Evolutionary conservation across 164 flowering plant genomes (phyloP).

Genomic region (Umbilicus rupestris): DNA sequence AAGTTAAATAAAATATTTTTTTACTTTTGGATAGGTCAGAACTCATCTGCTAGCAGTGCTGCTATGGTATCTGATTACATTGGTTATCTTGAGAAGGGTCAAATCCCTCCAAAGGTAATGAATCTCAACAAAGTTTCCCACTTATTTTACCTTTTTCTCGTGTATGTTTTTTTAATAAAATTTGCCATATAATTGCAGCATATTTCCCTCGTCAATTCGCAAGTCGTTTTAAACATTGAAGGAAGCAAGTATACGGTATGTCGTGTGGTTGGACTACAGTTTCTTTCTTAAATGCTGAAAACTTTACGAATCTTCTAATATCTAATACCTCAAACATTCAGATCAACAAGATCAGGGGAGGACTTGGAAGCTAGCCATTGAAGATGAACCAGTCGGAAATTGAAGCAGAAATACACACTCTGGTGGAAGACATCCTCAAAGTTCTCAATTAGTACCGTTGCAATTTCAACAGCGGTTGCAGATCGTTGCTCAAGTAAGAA

Average conservation of each 20-base stretch:
- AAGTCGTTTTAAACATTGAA: slow-evolving; percentile 90
- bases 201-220: slow-evolving; percentile 85
- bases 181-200: slow-evolving; percentile 48
- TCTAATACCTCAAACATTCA: slow-evolving; percentile 13
- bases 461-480: background rate
- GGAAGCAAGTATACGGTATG: slow-evolving; percentile 95
- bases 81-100: slow-evolving; percentile 98
- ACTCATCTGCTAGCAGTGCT: slow-evolving; percentile 93
- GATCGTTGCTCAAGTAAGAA: background rate
- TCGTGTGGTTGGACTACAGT: background rate
- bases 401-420: slow-evolving; percentile 93
- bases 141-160: background rate
- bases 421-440: slow-evolving; percentile 31
- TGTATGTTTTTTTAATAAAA: background rate
- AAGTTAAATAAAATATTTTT: slow-evolving; percentile 4
- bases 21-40: slow-evolving; percentile 30
- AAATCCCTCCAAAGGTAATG: slow-evolving; percentile 96
- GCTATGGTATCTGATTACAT: slow-evolving; percentile 93
- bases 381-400: slow-evolving; percentile 79
- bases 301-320: background rate
- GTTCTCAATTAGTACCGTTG: slow-evolving; percentile 20
- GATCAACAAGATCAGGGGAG: slow-evolving; percentile 91
- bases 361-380: slow-evolving; percentile 86
- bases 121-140: background rate
- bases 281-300: background rate